Conservation (phyloP, 305 asterid genomes). For the Andrographis paniculata region DNA sequence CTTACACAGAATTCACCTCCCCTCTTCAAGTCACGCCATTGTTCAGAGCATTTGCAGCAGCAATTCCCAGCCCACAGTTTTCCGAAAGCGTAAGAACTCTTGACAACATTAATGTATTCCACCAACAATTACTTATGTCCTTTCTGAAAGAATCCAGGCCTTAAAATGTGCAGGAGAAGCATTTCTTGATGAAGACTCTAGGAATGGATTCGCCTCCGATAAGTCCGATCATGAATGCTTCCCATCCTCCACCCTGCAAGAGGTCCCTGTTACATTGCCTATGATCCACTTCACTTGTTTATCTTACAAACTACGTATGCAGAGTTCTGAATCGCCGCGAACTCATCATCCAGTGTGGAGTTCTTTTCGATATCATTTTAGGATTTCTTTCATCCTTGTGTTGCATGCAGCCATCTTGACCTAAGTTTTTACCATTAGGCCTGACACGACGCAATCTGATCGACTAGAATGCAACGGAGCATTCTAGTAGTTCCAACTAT, state of each 20-base stretch:
- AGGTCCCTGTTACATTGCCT: constrained; percentile 94
- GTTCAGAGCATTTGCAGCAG: constrained; percentile 88
- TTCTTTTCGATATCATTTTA: constrained; percentile 28
- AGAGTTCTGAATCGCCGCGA: not conserved
- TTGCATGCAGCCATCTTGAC: constrained; percentile 73
- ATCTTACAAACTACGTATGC: constrained; percentile 23
- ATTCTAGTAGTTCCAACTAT: constrained; percentile 41
- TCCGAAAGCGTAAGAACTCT: constrained; percentile 86
- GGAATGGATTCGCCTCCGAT: constrained; percentile 70
- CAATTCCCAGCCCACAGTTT: constrained; percentile 93
- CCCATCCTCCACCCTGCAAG: constrained; percentile 92
- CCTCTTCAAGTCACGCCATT: constrained; percentile 85
- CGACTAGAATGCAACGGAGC: constrained; percentile 64
- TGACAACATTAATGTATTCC: no score
- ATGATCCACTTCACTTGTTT: constrained; percentile 35
- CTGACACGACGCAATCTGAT: constrained; percentile 60
- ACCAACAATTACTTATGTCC: no score
- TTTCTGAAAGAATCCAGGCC: no score
- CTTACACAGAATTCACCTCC: constrained; percentile 55
- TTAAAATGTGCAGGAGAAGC: constrained; percentile 96
- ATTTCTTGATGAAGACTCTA: constrained; percentile 82
- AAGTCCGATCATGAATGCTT: constrained; percentile 37
- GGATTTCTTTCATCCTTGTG: constrained; percentile 39
- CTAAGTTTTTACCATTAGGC: constrained; percentile 66
- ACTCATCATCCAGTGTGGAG: constrained; percentile 34